A percentile compares a stretch with the other conserved stretches of the same genome.
These are phyloP conservation scores for Mortierella sp. DNA, from an alignment of 371 early-diverging fungal genomes.

Conservation along the genomic window DNA sequence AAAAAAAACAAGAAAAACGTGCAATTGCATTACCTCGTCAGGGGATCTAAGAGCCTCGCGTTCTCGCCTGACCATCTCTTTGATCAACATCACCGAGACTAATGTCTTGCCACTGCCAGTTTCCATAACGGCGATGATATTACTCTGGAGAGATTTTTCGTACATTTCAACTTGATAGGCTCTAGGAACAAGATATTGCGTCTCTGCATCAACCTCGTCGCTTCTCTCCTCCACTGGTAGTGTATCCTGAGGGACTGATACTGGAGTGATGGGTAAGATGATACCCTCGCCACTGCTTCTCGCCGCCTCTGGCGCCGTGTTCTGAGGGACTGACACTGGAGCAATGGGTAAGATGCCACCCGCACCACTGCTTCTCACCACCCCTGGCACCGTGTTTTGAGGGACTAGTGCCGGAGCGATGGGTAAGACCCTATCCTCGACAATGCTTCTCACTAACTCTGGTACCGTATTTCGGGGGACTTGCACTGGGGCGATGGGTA, in stretches of 20 bases:
- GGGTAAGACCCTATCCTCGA: too few relatives aligned
- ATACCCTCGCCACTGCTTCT: too few relatives aligned
- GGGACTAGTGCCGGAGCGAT: too few relatives aligned
- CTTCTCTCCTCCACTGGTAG: conserved; percentile 3
- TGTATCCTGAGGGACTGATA: background rate
- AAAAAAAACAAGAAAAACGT: background rate
- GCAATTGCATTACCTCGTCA: conserved; percentile 53
- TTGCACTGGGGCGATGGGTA: background rate
- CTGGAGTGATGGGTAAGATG: background rate
- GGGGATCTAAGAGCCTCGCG: conserved; percentile 40
- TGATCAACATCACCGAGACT: conserved; percentile 87
- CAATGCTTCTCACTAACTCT: too few relatives aligned
- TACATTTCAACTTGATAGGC: conserved; percentile 86
- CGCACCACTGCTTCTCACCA: too few relatives aligned
- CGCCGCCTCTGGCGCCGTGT: background rate
- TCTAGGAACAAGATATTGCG: conserved; percentile 64
- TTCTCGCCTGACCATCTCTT: conserved; percentile 69
- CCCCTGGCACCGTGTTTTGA: too few relatives aligned
- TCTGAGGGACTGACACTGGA: background rate
- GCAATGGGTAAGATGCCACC: background rate
- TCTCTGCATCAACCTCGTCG: background rate
- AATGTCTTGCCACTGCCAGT: conserved; percentile 97
- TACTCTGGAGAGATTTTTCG: conserved; percentile 72
- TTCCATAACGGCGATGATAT: conserved; percentile 89
- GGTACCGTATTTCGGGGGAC: background rate